A percentile compares a stretch with the other conserved stretches of the same genome.
phyloP scores from a whole-genome alignment of 1,139 yeast genomes.

The Candida pseudocylindracea region DNA sequence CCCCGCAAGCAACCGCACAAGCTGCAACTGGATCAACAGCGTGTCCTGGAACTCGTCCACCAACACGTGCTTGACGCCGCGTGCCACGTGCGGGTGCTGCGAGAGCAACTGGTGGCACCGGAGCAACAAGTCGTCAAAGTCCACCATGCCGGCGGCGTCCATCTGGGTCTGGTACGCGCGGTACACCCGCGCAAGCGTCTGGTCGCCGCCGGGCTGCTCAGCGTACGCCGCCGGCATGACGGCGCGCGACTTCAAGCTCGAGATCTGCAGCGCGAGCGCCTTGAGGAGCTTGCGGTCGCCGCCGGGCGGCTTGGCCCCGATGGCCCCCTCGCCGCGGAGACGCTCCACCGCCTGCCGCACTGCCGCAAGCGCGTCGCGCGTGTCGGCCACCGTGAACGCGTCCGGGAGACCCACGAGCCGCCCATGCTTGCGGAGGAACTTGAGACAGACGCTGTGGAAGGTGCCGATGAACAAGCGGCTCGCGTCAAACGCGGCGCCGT shows the following conservation, averaged over 20 bases:
- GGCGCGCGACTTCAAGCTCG: slow-evolving; percentile 3
- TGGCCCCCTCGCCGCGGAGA: too few species aligned
- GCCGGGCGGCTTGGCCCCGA: background rate
- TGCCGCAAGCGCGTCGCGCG: slow-evolving; percentile 23
- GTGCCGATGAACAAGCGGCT: slow-evolving; percentile 50
- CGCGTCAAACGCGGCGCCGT: slow-evolving; percentile 9
- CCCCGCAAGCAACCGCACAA: slow-evolving; percentile 35
- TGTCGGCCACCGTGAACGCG: slow-evolving; percentile 39
- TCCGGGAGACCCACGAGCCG: slow-evolving; percentile 17
- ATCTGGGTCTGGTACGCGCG: slow-evolving; percentile 27
- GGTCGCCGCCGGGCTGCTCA: slow-evolving; percentile 1
- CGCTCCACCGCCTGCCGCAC: too few species aligned
- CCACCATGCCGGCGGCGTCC: slow-evolving; percentile 21
- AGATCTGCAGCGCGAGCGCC: slow-evolving; percentile 17
- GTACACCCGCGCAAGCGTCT: background rate
- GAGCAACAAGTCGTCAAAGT: slow-evolving; percentile 69
- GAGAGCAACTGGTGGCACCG: slow-evolving; percentile 27
- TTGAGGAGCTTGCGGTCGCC: slow-evolving; percentile 8
- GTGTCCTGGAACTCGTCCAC: slow-evolving; percentile 96
- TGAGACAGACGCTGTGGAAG: slow-evolving; percentile 60
- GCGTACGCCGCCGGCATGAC: slow-evolving; percentile 2
- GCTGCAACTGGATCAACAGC: slow-evolving; percentile 46
- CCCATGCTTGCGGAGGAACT: slow-evolving; percentile 38
- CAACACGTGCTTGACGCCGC: slow-evolving; percentile 37
- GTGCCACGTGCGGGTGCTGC: slow-evolving; percentile 18